Percentiles rank a stretch among this genome's conserved stretches.
phyloP scores from a whole-genome alignment of 495 filamentous ascomycete genomes.

The Hypomontagnella submonticulosa region DNA sequence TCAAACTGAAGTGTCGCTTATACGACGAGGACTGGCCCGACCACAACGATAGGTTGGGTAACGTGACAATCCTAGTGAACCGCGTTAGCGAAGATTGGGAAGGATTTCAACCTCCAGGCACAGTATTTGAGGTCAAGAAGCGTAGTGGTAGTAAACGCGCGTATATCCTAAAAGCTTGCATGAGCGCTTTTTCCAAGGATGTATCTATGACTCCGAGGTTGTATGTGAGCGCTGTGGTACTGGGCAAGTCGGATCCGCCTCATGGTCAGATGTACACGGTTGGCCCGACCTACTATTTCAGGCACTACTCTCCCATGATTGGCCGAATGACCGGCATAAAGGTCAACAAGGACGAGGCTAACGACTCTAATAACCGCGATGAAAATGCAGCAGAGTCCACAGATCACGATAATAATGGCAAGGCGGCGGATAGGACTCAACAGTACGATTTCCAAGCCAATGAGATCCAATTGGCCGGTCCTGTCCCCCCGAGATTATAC shows the following conservation, averaged over 20 bases:
- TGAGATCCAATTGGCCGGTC: conserved; percentile 86
- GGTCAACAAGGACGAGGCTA: conserved; percentile 58
- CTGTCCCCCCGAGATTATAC: conserved; percentile 80
- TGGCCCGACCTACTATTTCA: conserved; percentile 79
- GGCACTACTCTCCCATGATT: conserved; percentile 89
- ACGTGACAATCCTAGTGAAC: conserved; percentile 73
- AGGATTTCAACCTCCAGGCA: conserved; percentile 67
- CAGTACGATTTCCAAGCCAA: conserved; percentile 94
- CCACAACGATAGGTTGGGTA: conserved; percentile 88
- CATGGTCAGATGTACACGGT: conserved; percentile 82
- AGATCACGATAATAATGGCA: conserved; percentile 38
- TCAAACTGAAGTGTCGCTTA: conserved; percentile 80
- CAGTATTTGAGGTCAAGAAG: conserved; percentile 79
- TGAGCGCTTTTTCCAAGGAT: conserved; percentile 64
- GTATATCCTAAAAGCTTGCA: conserved; percentile 73
- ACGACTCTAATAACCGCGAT: conserved; percentile 50
- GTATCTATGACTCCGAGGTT: conserved; percentile 66
- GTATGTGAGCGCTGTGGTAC: conserved; percentile 73
- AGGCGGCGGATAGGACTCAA: conserved; percentile 62
- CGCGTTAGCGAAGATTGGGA: conserved; percentile 70
- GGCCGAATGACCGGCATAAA: conserved; percentile 83
- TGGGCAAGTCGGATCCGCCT: conserved; percentile 80
- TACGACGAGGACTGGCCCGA: conserved; percentile 91
- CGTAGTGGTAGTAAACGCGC: conserved; percentile 86
- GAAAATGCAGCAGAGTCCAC: conserved; percentile 30